Evolutionary conservation across 1,139 yeast genomes (phyloP), one percentile per base, ranked within the genome.

Genomic region (Yamadazyma sp.): DNA sequence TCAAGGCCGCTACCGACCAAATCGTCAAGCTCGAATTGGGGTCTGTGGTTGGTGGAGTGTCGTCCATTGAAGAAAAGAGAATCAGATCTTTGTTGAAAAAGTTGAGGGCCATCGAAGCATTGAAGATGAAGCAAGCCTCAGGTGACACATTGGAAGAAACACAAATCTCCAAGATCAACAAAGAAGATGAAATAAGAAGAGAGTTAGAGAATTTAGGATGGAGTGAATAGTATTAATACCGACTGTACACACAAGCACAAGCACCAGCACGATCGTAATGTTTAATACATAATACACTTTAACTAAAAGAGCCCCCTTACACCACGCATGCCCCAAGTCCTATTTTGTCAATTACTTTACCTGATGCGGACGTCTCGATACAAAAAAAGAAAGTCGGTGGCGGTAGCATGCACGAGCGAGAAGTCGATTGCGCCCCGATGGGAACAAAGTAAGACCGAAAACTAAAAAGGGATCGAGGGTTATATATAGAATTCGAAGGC

Each of bases 131-230:
- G 58, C 92, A 87, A 64, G 87, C 87, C 15, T 72, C 70, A 38
- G 95, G 95, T 37, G 97, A 89, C 49, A 73, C 81, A 46, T 76
- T 92, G 49, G 98, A 92, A 65, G 96, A 85, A 56, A 92, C 98
- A 24, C 99, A 92, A 68, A 69, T 88, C 31, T 75, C 87, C 58
- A 94, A 94, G 67, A 91, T 94, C 51, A 76, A 81, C 47, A 88
- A 95, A 43, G 98, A 92, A 66, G 81, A 74, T 26, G 82, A 82
- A 41, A 85, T 92, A 39, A 76, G 91, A 62, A 68, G 71, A 47
- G 96, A 91, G 51, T 76, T 91, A 56, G 66, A 69, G 44, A 64
- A 75, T 32, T 75, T 89, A 51, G 97, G 97, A 29, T 88, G 95
- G 94, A 51, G 47, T 38, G 69, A 64, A 35, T 63, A 55, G 39